These are phyloP conservation scores for Dothidotthia symphoricarpi DNA, from an alignment of 2,329 filamentous ascomycete species.

Conservation along the genomic window DNA sequence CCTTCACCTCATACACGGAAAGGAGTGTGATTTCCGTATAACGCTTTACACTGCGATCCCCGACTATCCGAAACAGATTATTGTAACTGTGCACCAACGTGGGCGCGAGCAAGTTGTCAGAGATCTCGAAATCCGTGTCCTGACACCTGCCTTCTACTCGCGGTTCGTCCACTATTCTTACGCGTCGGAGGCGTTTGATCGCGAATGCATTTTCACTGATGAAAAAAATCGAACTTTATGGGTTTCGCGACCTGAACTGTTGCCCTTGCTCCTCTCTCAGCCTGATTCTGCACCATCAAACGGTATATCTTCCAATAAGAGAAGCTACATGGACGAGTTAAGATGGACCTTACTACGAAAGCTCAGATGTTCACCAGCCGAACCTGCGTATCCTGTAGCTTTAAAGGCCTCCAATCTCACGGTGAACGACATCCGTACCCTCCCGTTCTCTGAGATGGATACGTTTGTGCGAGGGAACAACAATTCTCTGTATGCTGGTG, in stretches of 20 bases:
- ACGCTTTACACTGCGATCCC: slow-evolving; percentile 56
- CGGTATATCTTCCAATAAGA: neutral
- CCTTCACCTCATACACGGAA: slow-evolving; percentile 50
- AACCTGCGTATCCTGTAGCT: slow-evolving; percentile 37
- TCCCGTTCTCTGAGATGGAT: slow-evolving; percentile 44
- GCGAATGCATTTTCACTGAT: slow-evolving; percentile 53
- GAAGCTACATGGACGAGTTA: slow-evolving; percentile 20
- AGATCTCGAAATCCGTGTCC: slow-evolving; percentile 56
- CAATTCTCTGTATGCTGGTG: slow-evolving; percentile 14
- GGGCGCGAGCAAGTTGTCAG: slow-evolving; percentile 20
- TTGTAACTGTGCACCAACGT: slow-evolving; percentile 21
- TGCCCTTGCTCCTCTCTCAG: slow-evolving; percentile 37
- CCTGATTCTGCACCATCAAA: slow-evolving; percentile 32
- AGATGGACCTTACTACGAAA: slow-evolving; percentile 42
- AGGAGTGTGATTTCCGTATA: slow-evolving; percentile 49
- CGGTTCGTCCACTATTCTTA: slow-evolving; percentile 64
- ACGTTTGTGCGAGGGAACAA: slow-evolving; percentile 30
- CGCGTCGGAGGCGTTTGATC: slow-evolving; percentile 61
- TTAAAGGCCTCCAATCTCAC: slow-evolving; percentile 12
- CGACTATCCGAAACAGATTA: slow-evolving; percentile 12
- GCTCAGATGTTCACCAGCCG: slow-evolving; percentile 43
- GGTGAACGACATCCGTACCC: slow-evolving; percentile 40
- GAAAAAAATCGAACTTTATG: slow-evolving; percentile 59
- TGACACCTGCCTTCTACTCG: slow-evolving; percentile 67
- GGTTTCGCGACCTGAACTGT: slow-evolving; percentile 55